Evolutionary conservation across 768 basidiomycete species (phyloP), one percentile per base, ranked within the genome.

Genomic region (Amanita muscaria): DNA sequence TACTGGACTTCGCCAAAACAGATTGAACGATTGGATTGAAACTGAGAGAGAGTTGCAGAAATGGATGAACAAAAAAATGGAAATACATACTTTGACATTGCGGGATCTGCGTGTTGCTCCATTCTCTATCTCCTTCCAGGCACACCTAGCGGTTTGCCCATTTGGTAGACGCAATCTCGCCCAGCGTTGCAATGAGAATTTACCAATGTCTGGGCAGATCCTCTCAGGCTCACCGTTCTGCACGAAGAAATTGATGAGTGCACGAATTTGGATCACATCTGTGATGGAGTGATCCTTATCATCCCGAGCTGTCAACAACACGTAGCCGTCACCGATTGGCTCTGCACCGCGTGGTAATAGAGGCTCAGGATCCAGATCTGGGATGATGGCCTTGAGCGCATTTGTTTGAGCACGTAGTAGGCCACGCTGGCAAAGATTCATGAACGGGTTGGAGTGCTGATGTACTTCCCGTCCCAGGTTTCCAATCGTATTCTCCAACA

Each of bases 161-260:
- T 48, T 58, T 6, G 53, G 56, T 11, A 58, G 46, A 24, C 23
- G 41, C 1, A 57, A 22, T 5, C 45, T 45, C 4, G 51, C 54
- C 56, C 52, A 58, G 21, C 44, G 23, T 41, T 49, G 18, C n/a
- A 45, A 36, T 16, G 23, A 14, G 11, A 32, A n/a, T 12, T 5
- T 5, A 14, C 29, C 29, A 40, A n/a, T n/a, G n/a, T 46, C 9
- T 1, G 34, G 10, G 25, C n/a, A n/a, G n/a, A 39, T 23, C 4
- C 22, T 35, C 12, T 32, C 2, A 36, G 7, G 36, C 36, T 36
- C 27, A 33, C 30, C 5, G 14, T 27, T n/a, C 27, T 30, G 15
- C 18, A 21, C 3, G 14, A 32, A 16, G 32, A 30, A 42, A 8
- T 30, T 4, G 18, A 7, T 42, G 21, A 42, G 21, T 18, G 41